Percentiles rank a stretch among this genome's conserved stretches.
Evolutionary conservation across 2,329 filamentous ascomycete species (phyloP).

Genomic region (Cladosporium oxysporum): DNA sequence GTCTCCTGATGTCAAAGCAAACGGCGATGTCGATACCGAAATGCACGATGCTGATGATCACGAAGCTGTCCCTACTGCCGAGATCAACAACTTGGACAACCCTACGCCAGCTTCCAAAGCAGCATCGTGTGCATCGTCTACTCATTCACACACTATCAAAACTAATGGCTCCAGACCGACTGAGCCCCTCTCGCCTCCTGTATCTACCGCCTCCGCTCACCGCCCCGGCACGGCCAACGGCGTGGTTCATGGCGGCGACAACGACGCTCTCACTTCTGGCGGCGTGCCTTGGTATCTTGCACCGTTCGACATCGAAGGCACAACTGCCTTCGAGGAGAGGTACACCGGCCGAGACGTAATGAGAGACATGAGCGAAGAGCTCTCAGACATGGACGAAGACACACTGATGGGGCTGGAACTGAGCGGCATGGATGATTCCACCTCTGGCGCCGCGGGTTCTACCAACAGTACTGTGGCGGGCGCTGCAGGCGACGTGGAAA

Average conservation of each 20-base stretch:
- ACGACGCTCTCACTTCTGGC: conserved; percentile 58
- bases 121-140: conserved; percentile 29
- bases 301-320: conserved; percentile 76
- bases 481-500: background rate
- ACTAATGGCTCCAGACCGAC: conserved; percentile 29
- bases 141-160: conserved; percentile 20
- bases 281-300: conserved; percentile 88
- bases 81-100: conserved; percentile 17
- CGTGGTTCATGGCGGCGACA: conserved; percentile 39
- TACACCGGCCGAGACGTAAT: conserved; percentile 73
- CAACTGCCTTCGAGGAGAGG: conserved; percentile 73
- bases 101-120: conserved; percentile 29
- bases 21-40: conserved; percentile 31
- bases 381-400: conserved; percentile 90
- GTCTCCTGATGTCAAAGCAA: conserved; percentile 27
- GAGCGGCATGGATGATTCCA: conserved; percentile 14
- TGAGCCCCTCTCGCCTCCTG: conserved; percentile 39
- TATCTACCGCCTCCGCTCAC: conserved; percentile 45
- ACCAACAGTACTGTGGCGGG: conserved; percentile 7
- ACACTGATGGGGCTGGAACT: conserved; percentile 65
- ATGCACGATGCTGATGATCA: conserved; percentile 36
- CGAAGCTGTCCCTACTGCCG: conserved; percentile 21
- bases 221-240: conserved; percentile 33
- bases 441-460: conserved; percentile 7
- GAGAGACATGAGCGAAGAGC: conserved; percentile 70